These are phyloP conservation scores for Chenopodium suecicum DNA, from an alignment of 148 eudicot genomes.

Conservation along the genomic window DNA sequence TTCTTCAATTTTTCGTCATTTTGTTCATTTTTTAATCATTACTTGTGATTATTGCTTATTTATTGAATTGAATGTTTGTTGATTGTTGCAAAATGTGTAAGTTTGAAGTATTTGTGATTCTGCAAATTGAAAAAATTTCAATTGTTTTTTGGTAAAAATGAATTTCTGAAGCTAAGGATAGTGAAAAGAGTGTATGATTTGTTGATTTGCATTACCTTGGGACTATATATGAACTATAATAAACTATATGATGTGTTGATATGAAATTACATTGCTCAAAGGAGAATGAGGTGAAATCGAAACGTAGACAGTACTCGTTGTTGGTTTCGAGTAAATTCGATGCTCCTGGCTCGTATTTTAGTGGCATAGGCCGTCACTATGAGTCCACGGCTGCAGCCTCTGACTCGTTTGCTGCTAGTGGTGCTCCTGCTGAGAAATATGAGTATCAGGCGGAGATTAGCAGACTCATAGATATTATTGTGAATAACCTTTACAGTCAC, in stretches of 20 bases:
- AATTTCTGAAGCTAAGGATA: too few species aligned
- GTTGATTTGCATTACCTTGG: too few species aligned
- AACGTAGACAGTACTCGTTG: conserved; percentile 47
- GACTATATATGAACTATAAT: too few species aligned
- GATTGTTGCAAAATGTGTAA: too few species aligned
- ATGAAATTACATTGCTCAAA: neutral
- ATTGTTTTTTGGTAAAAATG: too few species aligned
- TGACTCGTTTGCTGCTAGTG: conserved; percentile 37
- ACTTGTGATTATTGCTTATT: neutral
- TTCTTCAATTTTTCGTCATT: neutral
- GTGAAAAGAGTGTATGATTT: neutral
- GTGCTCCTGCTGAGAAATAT: conserved; percentile 62
- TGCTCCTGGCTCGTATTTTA: conserved; percentile 27
- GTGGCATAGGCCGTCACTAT: conserved; percentile 35
- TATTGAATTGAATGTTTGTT: neutral
- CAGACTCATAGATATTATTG: conserved; percentile 97
- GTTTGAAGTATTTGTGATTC: too few species aligned
- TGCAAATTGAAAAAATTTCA: too few species aligned
- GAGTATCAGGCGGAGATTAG: conserved; percentile 99
- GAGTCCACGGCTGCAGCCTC: conserved; percentile 85
- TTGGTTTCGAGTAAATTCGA: conserved; percentile 25
- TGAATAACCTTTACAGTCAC: conserved; percentile 93
- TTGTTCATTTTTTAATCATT: neutral
- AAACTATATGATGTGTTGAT: neutral
- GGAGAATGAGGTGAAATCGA: conserved; percentile 39